These are phyloP conservation scores for Cercospora janseana DNA, from an alignment of 2,329 filamentous ascomycete genomes.

Conservation along the genomic window DNA sequence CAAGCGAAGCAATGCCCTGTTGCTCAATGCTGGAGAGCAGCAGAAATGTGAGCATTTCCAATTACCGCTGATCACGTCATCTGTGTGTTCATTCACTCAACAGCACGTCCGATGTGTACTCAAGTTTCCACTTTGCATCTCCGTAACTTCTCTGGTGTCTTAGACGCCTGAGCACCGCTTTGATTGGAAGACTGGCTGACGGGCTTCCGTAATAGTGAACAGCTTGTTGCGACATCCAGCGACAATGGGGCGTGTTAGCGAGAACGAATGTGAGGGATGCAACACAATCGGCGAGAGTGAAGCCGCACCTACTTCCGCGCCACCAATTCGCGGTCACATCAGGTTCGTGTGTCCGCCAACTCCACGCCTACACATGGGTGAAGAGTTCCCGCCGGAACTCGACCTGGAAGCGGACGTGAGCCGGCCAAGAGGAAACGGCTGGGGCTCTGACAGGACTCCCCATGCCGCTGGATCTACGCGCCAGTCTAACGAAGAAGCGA, in stretches of 20 bases:
- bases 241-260: no score
- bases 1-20: constrained; percentile 13
- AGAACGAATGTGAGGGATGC: no score
- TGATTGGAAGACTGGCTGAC: no score
- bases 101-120: not conserved
- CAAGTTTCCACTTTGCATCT: not conserved
- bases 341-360: not conserved
- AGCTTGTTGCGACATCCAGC: no score
- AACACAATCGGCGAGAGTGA: no score
- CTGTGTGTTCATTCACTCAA: not conserved
- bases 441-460: no score
- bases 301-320: not conserved
- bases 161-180: no score
- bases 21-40: constrained; percentile 3
- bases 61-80: constrained; percentile 3
- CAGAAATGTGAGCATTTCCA: constrained; percentile 11
- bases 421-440: not conserved
- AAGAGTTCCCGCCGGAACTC: not conserved
- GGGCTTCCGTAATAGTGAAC: no score
- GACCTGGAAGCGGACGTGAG: not conserved
- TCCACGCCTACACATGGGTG: not conserved
- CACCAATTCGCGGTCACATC: not conserved
- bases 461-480: no score
- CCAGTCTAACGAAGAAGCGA: not conserved
- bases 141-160: not conserved